A percentile compares a stretch with the other conserved stretches of the same genome.
Conservation (phyloP, 2,329 filamentous ascomycete genomes). For the Fusarium tricinctum region DNA sequence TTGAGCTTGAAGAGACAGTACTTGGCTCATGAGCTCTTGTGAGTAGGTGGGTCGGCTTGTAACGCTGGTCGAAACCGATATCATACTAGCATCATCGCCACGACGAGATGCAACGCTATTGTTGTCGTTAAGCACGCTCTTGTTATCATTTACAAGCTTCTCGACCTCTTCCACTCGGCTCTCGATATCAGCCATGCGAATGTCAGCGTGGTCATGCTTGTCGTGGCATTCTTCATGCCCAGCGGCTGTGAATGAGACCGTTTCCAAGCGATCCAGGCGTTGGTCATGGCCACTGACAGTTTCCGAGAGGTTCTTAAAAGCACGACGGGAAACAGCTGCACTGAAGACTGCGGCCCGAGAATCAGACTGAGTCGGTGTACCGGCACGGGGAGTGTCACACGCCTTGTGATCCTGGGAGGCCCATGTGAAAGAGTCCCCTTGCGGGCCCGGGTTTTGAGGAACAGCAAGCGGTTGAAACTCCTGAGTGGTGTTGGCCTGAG, state of each 20-base stretch:
- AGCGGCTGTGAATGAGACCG: conserved; percentile 74
- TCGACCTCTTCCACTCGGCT: conserved; percentile 72
- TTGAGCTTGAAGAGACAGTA: conserved; percentile 65
- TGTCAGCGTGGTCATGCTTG: conserved; percentile 75
- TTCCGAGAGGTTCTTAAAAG: conserved; percentile 63
- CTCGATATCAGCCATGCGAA: conserved; percentile 78
- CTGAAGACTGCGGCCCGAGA: conserved; percentile 42
- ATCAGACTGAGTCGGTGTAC: conserved; percentile 50
- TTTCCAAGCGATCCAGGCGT: conserved; percentile 78
- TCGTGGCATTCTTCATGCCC: conserved; percentile 79
- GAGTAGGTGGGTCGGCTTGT: conserved; percentile 58
- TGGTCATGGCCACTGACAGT: conserved; percentile 72
- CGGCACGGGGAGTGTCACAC: conserved; percentile 38
- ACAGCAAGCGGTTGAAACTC: conserved; percentile 18
- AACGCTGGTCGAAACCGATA: conserved; percentile 61
- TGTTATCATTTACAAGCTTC: conserved; percentile 64
- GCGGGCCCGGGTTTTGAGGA: conserved; percentile 35
- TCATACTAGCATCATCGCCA: conserved; percentile 62
- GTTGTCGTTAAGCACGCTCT: conserved; percentile 60
- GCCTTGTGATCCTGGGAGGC: conserved; percentile 37
- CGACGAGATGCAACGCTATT: conserved; percentile 58
- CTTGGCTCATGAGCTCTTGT: conserved; percentile 64
- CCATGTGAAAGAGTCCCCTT: conserved; percentile 48
- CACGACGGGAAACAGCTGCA: conserved; percentile 52
- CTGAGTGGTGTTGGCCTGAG: conserved; percentile 50